Base-by-base conservation (phyloP, 2,329 filamentous ascomycete species). In the Fusarium sp. region DNA sequence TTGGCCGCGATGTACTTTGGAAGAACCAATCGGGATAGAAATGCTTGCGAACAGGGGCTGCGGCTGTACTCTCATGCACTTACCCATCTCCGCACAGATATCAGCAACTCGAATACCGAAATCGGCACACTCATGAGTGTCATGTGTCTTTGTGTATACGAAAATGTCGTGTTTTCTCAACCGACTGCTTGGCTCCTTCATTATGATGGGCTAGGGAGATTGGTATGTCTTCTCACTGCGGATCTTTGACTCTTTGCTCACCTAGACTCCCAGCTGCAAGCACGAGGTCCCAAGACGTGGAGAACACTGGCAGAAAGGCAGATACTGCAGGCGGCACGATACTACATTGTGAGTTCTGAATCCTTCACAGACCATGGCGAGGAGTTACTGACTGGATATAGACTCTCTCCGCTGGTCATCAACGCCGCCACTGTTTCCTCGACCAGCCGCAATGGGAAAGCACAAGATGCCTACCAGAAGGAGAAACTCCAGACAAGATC, bases 361-460 rank as follows among this genome's bases (percentile, higher is more conserved):
- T 22, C 22, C 22, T 22, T 22, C 22, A 22, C 22, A 22, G 22
- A 22, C 22, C 22, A 22, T 22, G 12, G n/a, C 3, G 1, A 3
- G 0, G 2, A 11, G 10, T 7, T 7, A 3, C 27, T 70, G 15
- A 70, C 18, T 12, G 7, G 17, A 12, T 35, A 7, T 4, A 70
- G 68, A 70, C 56, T 22, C 67, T 70, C 27, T 70, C 68, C 11
- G 55, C 66, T 2, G 68, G 68, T 4, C 68, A 70, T 29, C 68
- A 67, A n/a, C 68, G 68, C 17, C 57, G 57, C 14, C 52, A 39
- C 12, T 62, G 56, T 4, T 70, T 70, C 29, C 62, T 70, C 4
- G 67, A 70, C 22, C 61, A 70, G 14, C 61, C 67, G 17, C 68
- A 70, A 52, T 70, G 68, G 68, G 55, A 44, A 18, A 66, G 55